A percentile compares a stretch with the other conserved stretches of the same genome.
These are phyloP conservation scores for Nepenthes mirabilis DNA, from an alignment of 148 eudicot genomes.

Conservation along the genomic window DNA sequence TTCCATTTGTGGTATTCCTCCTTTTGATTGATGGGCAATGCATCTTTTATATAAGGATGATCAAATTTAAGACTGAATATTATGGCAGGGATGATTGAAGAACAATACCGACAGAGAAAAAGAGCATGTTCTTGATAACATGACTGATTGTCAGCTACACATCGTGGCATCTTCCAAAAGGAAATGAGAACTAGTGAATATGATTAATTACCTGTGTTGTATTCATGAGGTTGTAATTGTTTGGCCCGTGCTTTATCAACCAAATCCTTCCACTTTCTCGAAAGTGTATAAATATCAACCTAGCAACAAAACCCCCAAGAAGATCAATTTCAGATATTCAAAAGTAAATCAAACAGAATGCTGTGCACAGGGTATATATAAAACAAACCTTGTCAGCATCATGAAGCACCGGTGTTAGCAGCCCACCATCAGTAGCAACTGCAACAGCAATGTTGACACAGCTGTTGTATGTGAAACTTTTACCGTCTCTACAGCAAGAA, in stretches of 20 bases:
- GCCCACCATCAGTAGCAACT: constrained; percentile 89
- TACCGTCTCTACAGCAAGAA: constrained; percentile 96
- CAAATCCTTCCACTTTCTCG: constrained; percentile 92
- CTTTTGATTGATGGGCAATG: too few relatives aligned
- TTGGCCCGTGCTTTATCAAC: constrained; percentile 94
- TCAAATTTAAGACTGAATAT: too few relatives aligned
- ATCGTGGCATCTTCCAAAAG: too few relatives aligned
- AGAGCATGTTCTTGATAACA: too few relatives aligned
- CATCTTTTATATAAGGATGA: too few relatives aligned
- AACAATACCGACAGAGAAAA: too few relatives aligned
- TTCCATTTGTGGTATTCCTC: too few relatives aligned
- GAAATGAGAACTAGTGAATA: not conserved
- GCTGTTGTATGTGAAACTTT: constrained; percentile 88
- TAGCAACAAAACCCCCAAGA: constrained; percentile 10
- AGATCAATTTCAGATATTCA: not conserved
- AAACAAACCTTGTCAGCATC: constrained; percentile 74
- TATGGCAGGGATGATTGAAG: too few relatives aligned
- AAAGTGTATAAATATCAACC: constrained; percentile 71
- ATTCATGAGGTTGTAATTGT: constrained; percentile 77
- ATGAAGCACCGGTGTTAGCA: constrained; percentile 84
- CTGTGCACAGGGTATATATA: not conserved
- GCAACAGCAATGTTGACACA: constrained; percentile 87
- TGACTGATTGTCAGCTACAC: too few relatives aligned
- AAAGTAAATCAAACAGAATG: not conserved
- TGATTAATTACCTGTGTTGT: constrained; percentile 39